Conservation (phyloP, 2,329 filamentous ascomycete species). For the Paecilomyces formosus region DNA sequence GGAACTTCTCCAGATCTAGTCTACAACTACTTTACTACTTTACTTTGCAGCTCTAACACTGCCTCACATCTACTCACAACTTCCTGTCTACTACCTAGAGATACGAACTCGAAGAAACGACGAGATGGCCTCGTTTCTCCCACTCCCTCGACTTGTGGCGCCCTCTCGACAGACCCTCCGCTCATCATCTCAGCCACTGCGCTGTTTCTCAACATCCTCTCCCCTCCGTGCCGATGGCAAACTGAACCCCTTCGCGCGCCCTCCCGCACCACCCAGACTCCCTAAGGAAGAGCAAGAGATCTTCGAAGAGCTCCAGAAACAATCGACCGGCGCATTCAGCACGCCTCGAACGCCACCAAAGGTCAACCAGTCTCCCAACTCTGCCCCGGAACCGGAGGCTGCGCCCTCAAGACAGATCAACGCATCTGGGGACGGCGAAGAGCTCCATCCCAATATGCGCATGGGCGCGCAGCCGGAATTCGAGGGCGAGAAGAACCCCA, state of each 20-base stretch:
- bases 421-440: slow-evolving; percentile 53
- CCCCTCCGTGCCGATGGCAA: slow-evolving; percentile 16
- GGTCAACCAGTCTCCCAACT: slow-evolving; percentile 45
- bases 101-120: too few species aligned
- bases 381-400: slow-evolving; percentile 17
- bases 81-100: too few species aligned
- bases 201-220: background rate
- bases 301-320: slow-evolving; percentile 76
- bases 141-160: background rate
- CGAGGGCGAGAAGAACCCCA: slow-evolving; percentile 82
- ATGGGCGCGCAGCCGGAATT: slow-evolving; percentile 84
- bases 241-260: slow-evolving; percentile 26
- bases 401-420: slow-evolving; percentile 34
- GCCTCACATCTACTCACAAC: background rate
- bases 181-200: slow-evolving; percentile 17
- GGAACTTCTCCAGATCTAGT: too few species aligned
- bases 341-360: slow-evolving; percentile 45
- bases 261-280: slow-evolving; percentile 74
- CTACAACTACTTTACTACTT: background rate
- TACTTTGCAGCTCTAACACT: background rate
- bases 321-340: slow-evolving; percentile 69
- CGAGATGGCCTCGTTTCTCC: background rate
- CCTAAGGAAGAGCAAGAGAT: slow-evolving; percentile 83
- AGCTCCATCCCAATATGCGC: slow-evolving; percentile 63
- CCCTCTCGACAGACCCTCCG: slow-evolving; percentile 1